Conservation (phyloP, 1,284 basidiomycete species). For the Uromyces viciae-fabae region DNA sequence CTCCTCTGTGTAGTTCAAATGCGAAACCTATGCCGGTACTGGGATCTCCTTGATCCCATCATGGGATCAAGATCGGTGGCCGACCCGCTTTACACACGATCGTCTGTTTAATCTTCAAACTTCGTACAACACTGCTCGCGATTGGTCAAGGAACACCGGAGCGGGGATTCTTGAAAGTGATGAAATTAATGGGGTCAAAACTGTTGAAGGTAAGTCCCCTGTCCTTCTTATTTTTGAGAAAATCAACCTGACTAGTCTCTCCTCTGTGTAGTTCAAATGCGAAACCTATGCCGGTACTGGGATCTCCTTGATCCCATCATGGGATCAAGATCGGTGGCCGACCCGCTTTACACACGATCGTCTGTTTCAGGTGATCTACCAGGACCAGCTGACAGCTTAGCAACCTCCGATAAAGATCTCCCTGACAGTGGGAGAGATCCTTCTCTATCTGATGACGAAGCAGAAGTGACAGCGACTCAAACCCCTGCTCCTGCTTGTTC, state of each 20-base stretch:
- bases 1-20: background rate
- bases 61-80: background rate
- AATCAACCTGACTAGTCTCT: background rate
- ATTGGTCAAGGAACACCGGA: background rate
- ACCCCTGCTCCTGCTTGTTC: background rate
- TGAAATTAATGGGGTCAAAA: background rate
- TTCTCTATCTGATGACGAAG: background rate
- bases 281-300: background rate
- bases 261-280: background rate
- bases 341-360: background rate
- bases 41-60: background rate
- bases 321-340: slow-evolving; percentile 9
- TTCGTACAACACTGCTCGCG: background rate
- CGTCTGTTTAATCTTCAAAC: background rate
- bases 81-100: background rate
- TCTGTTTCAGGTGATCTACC: background rate
- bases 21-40: background rate
- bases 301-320: background rate
- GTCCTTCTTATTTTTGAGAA: background rate
- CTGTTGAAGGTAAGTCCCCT: background rate
- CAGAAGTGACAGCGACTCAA: background rate
- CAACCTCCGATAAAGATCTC: background rate
- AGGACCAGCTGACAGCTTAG: background rate
- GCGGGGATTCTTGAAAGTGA: background rate
- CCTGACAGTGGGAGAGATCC: background rate